phyloP scores from a whole-genome alignment of 2,329 filamentous ascomycete genomes.

The Onygena corvina region DNA sequence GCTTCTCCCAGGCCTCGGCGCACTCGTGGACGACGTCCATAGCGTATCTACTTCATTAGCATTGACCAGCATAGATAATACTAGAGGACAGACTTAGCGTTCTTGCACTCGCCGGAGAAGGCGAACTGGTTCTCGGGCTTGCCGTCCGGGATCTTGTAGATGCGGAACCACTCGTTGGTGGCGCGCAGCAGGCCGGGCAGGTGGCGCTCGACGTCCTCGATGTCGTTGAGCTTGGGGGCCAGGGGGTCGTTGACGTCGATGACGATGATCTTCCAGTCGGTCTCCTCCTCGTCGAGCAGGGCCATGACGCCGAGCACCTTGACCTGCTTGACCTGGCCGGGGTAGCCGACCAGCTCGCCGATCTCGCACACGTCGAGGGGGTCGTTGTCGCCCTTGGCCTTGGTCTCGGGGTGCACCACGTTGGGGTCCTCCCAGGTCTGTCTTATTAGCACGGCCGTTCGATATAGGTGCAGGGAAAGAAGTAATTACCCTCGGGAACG shows the following conservation, averaged over 20 bases:
- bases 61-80: not conserved
- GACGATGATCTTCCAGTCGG: slow-evolving; percentile 99
- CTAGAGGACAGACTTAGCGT: slow-evolving; percentile 64
- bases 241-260: slow-evolving; percentile 97
- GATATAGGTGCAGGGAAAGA: slow-evolving; percentile 8
- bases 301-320: slow-evolving; percentile 99
- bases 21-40: slow-evolving; percentile 93
- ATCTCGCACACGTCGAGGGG: slow-evolving; percentile 99
- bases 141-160: slow-evolving; percentile 99
- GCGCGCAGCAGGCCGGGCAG: slow-evolving; percentile 91
- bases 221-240: slow-evolving; percentile 90
- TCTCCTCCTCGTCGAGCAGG: slow-evolving; percentile 97
- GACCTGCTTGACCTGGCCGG: slow-evolving; percentile 97
- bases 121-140: slow-evolving; percentile 99
- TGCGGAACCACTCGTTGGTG: slow-evolving; percentile 99
- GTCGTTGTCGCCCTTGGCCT: slow-evolving; percentile 99
- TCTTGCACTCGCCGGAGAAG: slow-evolving; percentile 99
- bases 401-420: slow-evolving; percentile 90
- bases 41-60: slow-evolving; percentile 53
- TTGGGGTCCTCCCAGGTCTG: slow-evolving; percentile 99
- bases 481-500: slow-evolving; percentile 78
- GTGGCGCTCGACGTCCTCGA: slow-evolving; percentile 98
- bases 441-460: not conserved
- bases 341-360: slow-evolving; percentile 91
- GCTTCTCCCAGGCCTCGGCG: slow-evolving; percentile 89